A percentile compares a stretch with the other conserved stretches of the same genome.
Conservation (phyloP, 352 stramenopile species). For the Globisporangium irregulare region DNA sequence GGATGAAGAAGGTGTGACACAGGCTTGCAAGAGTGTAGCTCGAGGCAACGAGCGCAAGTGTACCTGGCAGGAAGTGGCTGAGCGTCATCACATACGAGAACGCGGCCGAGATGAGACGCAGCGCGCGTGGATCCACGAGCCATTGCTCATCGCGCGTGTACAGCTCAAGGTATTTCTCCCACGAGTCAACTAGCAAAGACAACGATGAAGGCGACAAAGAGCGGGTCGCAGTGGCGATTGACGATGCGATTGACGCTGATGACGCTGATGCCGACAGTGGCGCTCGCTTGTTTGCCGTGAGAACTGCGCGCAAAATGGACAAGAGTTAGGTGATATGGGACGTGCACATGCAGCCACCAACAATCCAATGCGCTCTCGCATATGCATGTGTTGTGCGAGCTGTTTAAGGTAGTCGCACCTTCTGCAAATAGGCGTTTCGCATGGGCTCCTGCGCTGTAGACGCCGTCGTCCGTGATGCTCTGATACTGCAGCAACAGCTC, state of each 20-base stretch:
- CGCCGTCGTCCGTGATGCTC: constrained; percentile 39
- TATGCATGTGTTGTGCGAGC: not conserved
- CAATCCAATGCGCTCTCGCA: not conserved
- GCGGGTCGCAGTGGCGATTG: not conserved
- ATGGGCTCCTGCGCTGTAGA: constrained; percentile 32
- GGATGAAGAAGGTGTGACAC: not conserved
- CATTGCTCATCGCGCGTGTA: constrained; percentile 32
- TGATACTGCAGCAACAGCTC: constrained; percentile 39
- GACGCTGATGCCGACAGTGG: not conserved
- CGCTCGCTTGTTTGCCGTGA: not conserved
- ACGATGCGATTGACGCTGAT: not conserved
- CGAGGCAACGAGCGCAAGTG: not conserved
- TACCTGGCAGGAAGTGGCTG: constrained; percentile 36
- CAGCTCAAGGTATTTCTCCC: constrained; percentile 43
- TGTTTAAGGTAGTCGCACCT: constrained; percentile 23
- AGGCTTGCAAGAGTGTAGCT: not conserved
- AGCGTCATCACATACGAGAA: constrained; percentile 76
- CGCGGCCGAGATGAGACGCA: constrained; percentile 58
- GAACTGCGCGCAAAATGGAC: constrained; percentile 7
- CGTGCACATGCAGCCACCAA: not conserved
- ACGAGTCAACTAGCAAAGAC: constrained; percentile 22
- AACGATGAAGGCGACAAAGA: not conserved
- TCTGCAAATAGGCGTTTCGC: constrained; percentile 41
- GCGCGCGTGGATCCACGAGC: constrained; percentile 27
- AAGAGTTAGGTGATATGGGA: not conserved